phyloP scores from a whole-genome alignment of 2,329 filamentous ascomycete genomes.

The Colletotrichum tropicicola region DNA sequence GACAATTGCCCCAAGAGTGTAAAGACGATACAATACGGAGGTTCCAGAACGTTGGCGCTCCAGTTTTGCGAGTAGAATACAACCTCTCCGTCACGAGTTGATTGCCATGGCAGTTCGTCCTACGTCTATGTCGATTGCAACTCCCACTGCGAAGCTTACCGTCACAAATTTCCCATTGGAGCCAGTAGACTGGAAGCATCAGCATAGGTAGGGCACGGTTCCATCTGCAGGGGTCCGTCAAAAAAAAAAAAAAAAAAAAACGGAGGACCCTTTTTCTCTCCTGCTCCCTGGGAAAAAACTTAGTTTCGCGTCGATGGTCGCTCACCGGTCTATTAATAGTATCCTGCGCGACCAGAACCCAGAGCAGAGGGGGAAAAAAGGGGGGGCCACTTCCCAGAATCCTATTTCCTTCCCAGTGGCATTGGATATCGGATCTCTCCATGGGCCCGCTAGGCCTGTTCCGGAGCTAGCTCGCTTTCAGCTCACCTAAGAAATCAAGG shows the following conservation, averaged over 20 bases:
- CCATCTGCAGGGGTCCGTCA: too few species aligned
- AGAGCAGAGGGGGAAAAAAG: background rate
- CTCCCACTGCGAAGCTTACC: too few species aligned
- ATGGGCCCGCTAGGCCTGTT: background rate
- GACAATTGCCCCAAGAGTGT: background rate
- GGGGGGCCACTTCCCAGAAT: background rate
- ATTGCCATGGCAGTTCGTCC: background rate
- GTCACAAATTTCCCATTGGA: background rate
- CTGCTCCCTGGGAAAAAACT: background rate
- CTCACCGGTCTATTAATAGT: constrained; percentile 18
- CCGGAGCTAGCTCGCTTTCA: background rate
- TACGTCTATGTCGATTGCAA: background rate
- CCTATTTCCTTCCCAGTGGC: background rate
- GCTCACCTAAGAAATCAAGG: constrained; percentile 21
- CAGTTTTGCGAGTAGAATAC: background rate
- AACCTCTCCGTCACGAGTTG: background rate
- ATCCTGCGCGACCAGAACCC: background rate
- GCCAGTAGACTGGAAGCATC: background rate
- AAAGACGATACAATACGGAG: background rate
- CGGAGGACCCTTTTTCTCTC: constrained; percentile 3
- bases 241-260: too few species aligned
- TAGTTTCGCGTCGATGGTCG: background rate
- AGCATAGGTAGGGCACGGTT: too few species aligned
- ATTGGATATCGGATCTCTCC: constrained; percentile 8
- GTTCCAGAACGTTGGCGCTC: background rate